A percentile compares a stretch with the other conserved stretches of the same genome.
These are phyloP conservation scores for Hymenoscyphus infarciens DNA, from an alignment of 2,329 filamentous ascomycete genomes.

Conservation along the genomic window DNA sequence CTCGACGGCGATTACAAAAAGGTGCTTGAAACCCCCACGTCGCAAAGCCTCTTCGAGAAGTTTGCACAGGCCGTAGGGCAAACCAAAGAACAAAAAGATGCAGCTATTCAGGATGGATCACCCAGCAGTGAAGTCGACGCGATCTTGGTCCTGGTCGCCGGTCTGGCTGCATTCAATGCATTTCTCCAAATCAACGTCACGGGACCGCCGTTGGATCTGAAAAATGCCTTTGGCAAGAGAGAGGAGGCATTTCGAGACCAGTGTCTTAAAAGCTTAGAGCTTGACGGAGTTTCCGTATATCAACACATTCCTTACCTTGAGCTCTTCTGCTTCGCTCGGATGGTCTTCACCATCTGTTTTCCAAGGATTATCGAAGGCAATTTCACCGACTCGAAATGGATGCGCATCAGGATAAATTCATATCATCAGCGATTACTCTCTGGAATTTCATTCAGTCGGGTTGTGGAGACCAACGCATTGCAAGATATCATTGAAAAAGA, in stretches of 20 bases:
- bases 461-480: conserved; percentile 56
- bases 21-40: conserved; percentile 28
- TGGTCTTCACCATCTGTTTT: conserved; percentile 42
- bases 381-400: conserved; percentile 42
- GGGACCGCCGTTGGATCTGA: conserved; percentile 67
- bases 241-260: conserved; percentile 41
- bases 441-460: conserved; percentile 27
- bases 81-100: conserved; percentile 17
- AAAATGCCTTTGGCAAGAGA: conserved; percentile 39
- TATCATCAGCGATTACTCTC: conserved; percentile 64
- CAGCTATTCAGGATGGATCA: conserved; percentile 18
- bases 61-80: conserved; percentile 23
- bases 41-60: conserved; percentile 28
- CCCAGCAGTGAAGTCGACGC: conserved; percentile 16
- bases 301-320: conserved; percentile 79
- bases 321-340: conserved; percentile 70
- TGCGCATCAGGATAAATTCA: conserved; percentile 63
- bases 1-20: conserved; percentile 33
- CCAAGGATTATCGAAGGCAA: conserved; percentile 26
- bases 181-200: conserved; percentile 88
- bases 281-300: conserved; percentile 86
- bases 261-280: conserved; percentile 66
- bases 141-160: conserved; percentile 41
- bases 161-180: conserved; percentile 66
- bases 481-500: conserved; percentile 59